Evolutionary conservation across 2,329 filamentous ascomycete species (phyloP), one percentile per base, ranked within the genome.

Genomic region (Aspergillus calidoustus): DNA sequence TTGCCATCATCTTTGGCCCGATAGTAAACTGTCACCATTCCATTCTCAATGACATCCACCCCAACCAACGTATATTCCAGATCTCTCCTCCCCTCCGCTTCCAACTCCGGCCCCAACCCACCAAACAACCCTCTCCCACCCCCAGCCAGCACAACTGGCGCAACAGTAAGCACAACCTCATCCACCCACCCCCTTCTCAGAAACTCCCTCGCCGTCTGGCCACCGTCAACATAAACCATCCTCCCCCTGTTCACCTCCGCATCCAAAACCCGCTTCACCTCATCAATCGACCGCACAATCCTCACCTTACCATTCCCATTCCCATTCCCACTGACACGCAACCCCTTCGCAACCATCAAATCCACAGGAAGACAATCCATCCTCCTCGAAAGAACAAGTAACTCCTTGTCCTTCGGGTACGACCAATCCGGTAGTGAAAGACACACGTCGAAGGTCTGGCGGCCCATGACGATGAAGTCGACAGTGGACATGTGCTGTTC

Each of bases 391-490:
- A 64, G 54, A 8, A 64, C 59, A 31, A 61, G 55, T 9, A 55
- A 22, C 1, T 43, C 34, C 28, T 58, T 64, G n/a, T 23, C 44
- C 1, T 4, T 49, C 6, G 50, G 34, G 19, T 64, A 64, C 38
- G 54, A 58, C 62, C 62, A 64, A 22, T 59, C 41, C 17, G 51
- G 28, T 0, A 56, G 9, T 1, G 44, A 34, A 7, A 52, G 5
- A 25, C 50, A 49, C 7, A 61, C 56, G 7, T 61, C 59, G 28
- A 61, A 64, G 2, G 54, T 61, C 3, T 30, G 44, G 13, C 62
- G 59, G 38, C 62, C 62, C 62, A 64, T 64, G 25, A 61, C 19
- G 13, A 64, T 56, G 48, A 54, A 61, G 22, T 64, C 55, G 13
- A 64, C 54, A 4, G 44, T 38, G n/a, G 51, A 28, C 46, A 61